These are phyloP conservation scores for Globisporangium spinosum DNA, from an alignment of 352 stramenopile genomes.

Conservation along the genomic window DNA sequence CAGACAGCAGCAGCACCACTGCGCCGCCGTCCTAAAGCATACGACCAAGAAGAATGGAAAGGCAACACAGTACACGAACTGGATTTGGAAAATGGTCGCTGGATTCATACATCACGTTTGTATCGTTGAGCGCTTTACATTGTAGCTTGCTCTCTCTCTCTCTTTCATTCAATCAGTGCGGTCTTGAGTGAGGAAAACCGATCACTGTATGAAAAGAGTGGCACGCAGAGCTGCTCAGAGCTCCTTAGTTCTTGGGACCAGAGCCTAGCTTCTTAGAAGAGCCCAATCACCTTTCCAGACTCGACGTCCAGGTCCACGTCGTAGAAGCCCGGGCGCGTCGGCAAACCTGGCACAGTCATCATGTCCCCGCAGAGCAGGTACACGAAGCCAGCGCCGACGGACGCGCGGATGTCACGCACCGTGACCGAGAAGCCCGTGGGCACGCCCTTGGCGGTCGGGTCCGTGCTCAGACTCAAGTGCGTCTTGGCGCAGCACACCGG, in stretches of 20 bases:
- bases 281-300: conserved; percentile 94
- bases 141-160: neutral
- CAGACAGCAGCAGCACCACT: conserved; percentile 11
- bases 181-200: neutral
- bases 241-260: no score
- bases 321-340: conserved; percentile 97
- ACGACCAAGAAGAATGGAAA: neutral
- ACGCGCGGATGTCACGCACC: conserved; percentile 94
- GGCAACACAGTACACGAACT: neutral
- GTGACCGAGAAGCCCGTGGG: conserved; percentile 92
- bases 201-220: neutral
- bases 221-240: no score
- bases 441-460: conserved; percentile 91
- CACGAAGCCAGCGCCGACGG: conserved; percentile 95
- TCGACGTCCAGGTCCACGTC: conserved; percentile 96
- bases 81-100: neutral
- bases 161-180: neutral
- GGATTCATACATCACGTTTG: neutral
- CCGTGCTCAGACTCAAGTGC: conserved; percentile 96
- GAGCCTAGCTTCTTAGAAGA: conserved; percentile 70
- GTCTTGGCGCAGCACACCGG: conserved; percentile 99
- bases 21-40: conserved; percentile 2
- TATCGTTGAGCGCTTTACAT: neutral
- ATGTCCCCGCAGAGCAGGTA: conserved; percentile 95
- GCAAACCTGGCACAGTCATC: conserved; percentile 98